phyloP scores from a whole-genome alignment of 495 filamentous ascomycete species.

The Penicillium silybi region DNA sequence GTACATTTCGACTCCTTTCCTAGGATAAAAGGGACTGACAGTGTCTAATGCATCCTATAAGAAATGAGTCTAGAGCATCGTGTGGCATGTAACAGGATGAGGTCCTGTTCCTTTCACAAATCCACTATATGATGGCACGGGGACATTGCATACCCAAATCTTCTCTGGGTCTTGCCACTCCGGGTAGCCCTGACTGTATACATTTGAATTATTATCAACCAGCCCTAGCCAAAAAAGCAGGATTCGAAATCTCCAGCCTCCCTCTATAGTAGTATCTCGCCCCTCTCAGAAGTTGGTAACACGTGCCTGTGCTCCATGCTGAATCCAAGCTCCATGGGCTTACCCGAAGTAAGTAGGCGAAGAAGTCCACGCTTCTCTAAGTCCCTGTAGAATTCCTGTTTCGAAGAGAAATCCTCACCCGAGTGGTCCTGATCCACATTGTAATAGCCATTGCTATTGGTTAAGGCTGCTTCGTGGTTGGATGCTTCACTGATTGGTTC shows the following conservation, averaged over 20 bases:
- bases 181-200: too few species aligned
- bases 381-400: neutral
- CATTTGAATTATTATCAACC: too few species aligned
- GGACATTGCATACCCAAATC: too few species aligned
- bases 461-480: neutral
- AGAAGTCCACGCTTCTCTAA: conserved; percentile 7
- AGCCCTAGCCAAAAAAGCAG: too few species aligned
- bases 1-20: too few species aligned
- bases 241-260: neutral
- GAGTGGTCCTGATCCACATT: neutral
- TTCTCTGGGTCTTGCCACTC: too few species aligned
- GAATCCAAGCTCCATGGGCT: conserved; percentile 3
- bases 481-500: neutral
- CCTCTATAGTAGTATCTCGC: neutral
- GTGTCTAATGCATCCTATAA: too few species aligned
- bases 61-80: too few species aligned
- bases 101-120: too few species aligned
- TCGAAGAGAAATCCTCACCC: neutral
- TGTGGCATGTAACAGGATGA: too few species aligned
- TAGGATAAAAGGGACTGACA: too few species aligned
- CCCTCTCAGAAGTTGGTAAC: conserved; percentile 1
- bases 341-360: neutral
- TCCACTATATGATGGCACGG: too few species aligned
- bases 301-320: neutral
- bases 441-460: neutral